phyloP scores from a whole-genome alignment of 768 basidiomycete genomes.

The Clavaria fumosa region DNA sequence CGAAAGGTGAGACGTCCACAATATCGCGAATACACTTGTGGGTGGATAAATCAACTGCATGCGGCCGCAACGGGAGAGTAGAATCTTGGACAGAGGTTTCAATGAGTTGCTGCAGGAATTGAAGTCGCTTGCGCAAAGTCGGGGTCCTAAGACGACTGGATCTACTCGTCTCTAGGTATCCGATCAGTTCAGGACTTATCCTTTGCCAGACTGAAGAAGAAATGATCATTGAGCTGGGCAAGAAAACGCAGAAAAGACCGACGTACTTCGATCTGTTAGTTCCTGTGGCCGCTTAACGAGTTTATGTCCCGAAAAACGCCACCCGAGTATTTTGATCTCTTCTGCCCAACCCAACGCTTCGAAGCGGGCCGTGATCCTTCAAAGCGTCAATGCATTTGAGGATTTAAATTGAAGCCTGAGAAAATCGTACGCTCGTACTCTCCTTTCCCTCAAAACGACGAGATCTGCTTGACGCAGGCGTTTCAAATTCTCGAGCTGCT shows the following conservation, averaged over 20 bases:
- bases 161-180: constrained; percentile 8
- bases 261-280: constrained; percentile 36
- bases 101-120: too few species aligned
- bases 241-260: constrained; percentile 7
- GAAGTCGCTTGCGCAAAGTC: too few species aligned
- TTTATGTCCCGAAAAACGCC: constrained; percentile 22
- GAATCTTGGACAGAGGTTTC: too few species aligned
- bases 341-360: constrained; percentile 8
- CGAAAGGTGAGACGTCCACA: background rate
- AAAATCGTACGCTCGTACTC: constrained; percentile 7
- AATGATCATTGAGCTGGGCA: constrained; percentile 4
- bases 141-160: constrained; percentile 9
- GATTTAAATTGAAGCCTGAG: constrained; percentile 2
- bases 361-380: constrained; percentile 4
- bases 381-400: constrained; percentile 5
- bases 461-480: constrained; percentile 2
- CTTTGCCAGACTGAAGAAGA: constrained; percentile 12
- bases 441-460: constrained; percentile 10
- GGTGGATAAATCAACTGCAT: too few species aligned
- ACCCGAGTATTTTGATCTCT: constrained; percentile 9
- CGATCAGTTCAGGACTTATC: constrained; percentile 9
- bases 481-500: constrained; percentile 8
- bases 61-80: too few species aligned
- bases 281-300: constrained; percentile 33
- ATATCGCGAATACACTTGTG: too few species aligned